Percentiles rank a stretch among this genome's conserved stretches.
Conservation (phyloP, 805 yeast genomes). For the Yarrowia osloensis region DNA sequence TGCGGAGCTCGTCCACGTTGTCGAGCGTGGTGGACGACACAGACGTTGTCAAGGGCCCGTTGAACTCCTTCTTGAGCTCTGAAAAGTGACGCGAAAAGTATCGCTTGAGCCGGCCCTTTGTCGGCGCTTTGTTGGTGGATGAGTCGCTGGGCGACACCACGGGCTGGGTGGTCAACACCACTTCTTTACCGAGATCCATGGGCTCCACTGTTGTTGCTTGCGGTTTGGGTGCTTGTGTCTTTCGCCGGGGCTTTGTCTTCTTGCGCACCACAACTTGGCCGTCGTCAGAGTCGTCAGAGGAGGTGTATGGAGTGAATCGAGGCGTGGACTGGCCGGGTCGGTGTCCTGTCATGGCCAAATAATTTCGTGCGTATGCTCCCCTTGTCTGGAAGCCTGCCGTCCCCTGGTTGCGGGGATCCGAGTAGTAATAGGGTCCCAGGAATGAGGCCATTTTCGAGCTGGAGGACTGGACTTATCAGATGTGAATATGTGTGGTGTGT, state of each 20-base stretch:
- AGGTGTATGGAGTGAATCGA: slow-evolving; percentile 26
- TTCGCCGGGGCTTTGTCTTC: background rate
- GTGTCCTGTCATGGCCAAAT: background rate
- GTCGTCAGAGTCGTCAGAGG: slow-evolving; percentile 16
- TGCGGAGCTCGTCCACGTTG: slow-evolving; percentile 16
- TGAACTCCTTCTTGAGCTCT: slow-evolving; percentile 12
- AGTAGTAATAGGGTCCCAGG: slow-evolving; percentile 18
- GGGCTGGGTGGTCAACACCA: background rate
- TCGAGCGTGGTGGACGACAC: slow-evolving; percentile 25
- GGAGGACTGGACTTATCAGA: background rate
- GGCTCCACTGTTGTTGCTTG: background rate
- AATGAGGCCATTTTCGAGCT: slow-evolving; percentile 23
- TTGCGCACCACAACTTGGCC: background rate
- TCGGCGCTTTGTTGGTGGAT: background rate
- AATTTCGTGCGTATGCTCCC: background rate
- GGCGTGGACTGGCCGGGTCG: background rate
- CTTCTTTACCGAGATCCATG: background rate
- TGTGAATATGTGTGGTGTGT: background rate
- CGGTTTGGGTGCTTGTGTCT: background rate
- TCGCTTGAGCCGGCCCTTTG: slow-evolving; percentile 9
- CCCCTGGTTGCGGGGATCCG: slow-evolving; percentile 20
- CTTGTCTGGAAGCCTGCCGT: background rate
- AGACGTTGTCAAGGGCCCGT: slow-evolving; percentile 17
- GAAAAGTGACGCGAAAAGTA: slow-evolving; percentile 19
- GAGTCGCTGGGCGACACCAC: background rate